phyloP scores from a whole-genome alignment of 768 basidiomycete species.

The Naganishia randhawae region DNA sequence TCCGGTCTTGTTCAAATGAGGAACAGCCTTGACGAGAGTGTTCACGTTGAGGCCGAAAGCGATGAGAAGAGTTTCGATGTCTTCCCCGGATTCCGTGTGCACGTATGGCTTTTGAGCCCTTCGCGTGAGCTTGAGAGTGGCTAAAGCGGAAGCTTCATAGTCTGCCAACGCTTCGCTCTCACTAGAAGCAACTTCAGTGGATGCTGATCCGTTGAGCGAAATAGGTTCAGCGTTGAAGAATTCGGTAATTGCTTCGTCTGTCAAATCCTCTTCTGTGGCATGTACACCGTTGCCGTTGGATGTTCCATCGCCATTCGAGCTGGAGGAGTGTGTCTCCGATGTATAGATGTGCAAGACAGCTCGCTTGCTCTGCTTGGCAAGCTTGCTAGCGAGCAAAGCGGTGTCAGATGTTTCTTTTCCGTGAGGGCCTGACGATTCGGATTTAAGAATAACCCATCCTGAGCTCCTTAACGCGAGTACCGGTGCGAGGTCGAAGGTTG shows the following conservation, averaged over 20 bases:
- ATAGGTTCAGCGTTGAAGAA: slow-evolving; percentile 29
- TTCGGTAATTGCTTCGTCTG: slow-evolving; percentile 28
- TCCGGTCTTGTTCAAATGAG: slow-evolving; percentile 29
- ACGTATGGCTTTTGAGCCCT: slow-evolving; percentile 61
- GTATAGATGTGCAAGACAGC: slow-evolving; percentile 30
- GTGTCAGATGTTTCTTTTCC: slow-evolving; percentile 83
- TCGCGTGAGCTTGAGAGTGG: slow-evolving; percentile 63
- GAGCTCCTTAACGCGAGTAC: slow-evolving; percentile 72
- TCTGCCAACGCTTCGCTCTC: slow-evolving; percentile 46
- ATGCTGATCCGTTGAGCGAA: slow-evolving; percentile 24
- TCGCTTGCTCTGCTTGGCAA: slow-evolving; percentile 58
- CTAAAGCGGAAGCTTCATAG: slow-evolving; percentile 67
- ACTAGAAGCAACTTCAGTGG: slow-evolving; percentile 20
- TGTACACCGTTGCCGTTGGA: slow-evolving; percentile 31
- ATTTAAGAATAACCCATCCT: slow-evolving; percentile 77
- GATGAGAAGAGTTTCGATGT: slow-evolving; percentile 62
- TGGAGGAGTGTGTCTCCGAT: slow-evolving; percentile 25
- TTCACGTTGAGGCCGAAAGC: slow-evolving; percentile 61
- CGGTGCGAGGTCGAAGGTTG: slow-evolving; percentile 32
- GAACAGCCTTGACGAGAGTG: slow-evolving; percentile 57
- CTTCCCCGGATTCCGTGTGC: slow-evolving; percentile 51
- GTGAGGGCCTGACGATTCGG: slow-evolving; percentile 55
- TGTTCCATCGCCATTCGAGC: slow-evolving; percentile 21
- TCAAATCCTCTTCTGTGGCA: slow-evolving; percentile 43
- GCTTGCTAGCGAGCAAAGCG: slow-evolving; percentile 74